Conservation (phyloP, 2,329 filamentous ascomycete genomes). For the Fusarium sororula region DNA sequence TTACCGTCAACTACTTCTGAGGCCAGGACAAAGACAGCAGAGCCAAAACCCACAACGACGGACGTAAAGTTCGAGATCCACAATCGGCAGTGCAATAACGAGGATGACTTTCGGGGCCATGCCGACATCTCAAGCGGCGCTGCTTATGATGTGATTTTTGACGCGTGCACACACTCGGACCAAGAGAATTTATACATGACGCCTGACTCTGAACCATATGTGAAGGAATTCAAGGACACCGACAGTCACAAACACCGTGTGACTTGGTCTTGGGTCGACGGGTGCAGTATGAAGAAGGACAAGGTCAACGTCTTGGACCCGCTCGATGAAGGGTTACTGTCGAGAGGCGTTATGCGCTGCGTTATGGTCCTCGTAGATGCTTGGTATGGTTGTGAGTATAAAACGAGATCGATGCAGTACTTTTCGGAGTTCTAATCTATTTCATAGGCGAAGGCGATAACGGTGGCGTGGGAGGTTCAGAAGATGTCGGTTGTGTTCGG, state of each 20-base stretch:
- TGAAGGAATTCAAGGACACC: background rate
- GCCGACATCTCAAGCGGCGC: fast-evolving
- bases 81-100: background rate
- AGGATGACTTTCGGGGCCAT: background rate
- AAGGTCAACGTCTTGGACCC: background rate
- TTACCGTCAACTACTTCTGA: background rate
- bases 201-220: background rate
- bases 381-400: background rate
- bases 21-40: background rate
- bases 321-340: background rate
- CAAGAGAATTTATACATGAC: background rate
- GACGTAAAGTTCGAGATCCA: background rate
- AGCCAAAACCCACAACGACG: background rate
- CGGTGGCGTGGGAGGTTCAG: background rate
- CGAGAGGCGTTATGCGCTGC: background rate
- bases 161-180: background rate
- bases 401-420: background rate
- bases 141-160: fast-evolving
- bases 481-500: background rate
- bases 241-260: background rate
- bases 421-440: background rate
- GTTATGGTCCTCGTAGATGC: background rate
- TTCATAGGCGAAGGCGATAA: background rate
- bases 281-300: background rate
- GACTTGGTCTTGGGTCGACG: background rate